Base-by-base conservation (phyloP, 768 basidiomycete genomes). In the Tricholoma sp. region DNA sequence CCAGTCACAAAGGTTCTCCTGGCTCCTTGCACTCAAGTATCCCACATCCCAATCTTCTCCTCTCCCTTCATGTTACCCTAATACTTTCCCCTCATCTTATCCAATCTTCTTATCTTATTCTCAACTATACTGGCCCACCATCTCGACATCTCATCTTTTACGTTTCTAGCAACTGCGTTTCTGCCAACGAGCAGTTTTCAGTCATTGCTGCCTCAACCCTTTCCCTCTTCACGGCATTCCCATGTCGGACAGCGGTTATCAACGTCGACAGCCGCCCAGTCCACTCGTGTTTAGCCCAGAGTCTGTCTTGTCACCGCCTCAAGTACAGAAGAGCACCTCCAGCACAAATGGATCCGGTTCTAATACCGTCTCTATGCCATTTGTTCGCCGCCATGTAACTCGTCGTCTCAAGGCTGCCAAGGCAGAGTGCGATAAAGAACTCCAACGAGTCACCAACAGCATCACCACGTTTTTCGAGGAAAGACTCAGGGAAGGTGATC, bases 391-490 rank as follows among this genome's bases (percentile, higher is more conserved):
- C 54, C 95, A 98, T 76, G 92, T 98, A 65, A 92, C 89, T 37
- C 84, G 93, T 60, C 86, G 97, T 56, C 85, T 98, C 72, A 89
- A 86, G 75, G 89, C 88, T 3, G 94, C 96, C 56, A 98, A 99
- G 77, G 84, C 90, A 51, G 91, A 91, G 61, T 99, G 96, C 78
- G 94, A 99, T 82, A 91, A 90, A 77, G 94, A 97, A 72, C 84
- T 99, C 8, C 86, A 88, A 66, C 88, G 93, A 67, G 90, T 98
- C 68, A 93, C 95, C 57, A 88, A 91, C 72, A 91, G 86, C 58
- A 94, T 99, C 77, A 96, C 96, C 60, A 72, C 85, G 37, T 98
- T 94, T 73, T 96, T 97, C 63, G 96, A 99, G 74, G 89, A 94
- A 67, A 83, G 88, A 64, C 80, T 96, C 36, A 79, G 88, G 45